These are phyloP conservation scores for Nakazawaea pomicola DNA, from an alignment of 805 yeast species.

Conservation along the genomic window DNA sequence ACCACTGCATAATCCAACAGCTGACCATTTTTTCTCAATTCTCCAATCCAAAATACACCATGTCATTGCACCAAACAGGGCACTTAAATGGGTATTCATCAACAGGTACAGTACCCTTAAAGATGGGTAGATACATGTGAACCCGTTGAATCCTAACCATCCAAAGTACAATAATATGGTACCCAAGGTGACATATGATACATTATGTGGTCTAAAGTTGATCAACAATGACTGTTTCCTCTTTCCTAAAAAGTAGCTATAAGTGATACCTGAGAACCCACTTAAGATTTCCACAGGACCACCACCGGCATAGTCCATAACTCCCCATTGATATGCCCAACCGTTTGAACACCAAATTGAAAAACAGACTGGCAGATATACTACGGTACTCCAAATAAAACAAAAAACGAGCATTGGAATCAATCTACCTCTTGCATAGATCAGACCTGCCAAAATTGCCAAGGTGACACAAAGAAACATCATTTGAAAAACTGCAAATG, in stretches of 20 bases:
- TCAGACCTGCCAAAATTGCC: constrained; percentile 88
- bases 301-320: constrained; percentile 95
- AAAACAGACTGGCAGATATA: constrained; percentile 90
- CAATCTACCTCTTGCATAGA: constrained; percentile 89
- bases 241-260: constrained; percentile 74
- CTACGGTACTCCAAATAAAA: constrained; percentile 86
- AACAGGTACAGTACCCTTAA: constrained; percentile 83
- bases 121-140: constrained; percentile 78
- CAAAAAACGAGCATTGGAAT: constrained; percentile 78
- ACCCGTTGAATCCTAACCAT: constrained; percentile 95
- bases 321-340: constrained; percentile 93
- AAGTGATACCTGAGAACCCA: constrained; percentile 87
- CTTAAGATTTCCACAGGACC: constrained; percentile 94
- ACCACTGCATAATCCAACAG: constrained; percentile 94
- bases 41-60: constrained; percentile 92
- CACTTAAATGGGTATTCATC: constrained; percentile 87
- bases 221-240: constrained; percentile 72
- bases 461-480: constrained; percentile 90
- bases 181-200: constrained; percentile 85
- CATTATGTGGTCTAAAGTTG: constrained; percentile 93
- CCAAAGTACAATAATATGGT: constrained; percentile 88
- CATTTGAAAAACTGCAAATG: constrained; percentile 83
- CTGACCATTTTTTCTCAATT: constrained; percentile 85
- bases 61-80: constrained; percentile 84
- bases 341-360: constrained; percentile 95